Evolutionary conservation across 345 rosid species (phyloP).

Genomic region (Alliaria petiolata): DNA sequence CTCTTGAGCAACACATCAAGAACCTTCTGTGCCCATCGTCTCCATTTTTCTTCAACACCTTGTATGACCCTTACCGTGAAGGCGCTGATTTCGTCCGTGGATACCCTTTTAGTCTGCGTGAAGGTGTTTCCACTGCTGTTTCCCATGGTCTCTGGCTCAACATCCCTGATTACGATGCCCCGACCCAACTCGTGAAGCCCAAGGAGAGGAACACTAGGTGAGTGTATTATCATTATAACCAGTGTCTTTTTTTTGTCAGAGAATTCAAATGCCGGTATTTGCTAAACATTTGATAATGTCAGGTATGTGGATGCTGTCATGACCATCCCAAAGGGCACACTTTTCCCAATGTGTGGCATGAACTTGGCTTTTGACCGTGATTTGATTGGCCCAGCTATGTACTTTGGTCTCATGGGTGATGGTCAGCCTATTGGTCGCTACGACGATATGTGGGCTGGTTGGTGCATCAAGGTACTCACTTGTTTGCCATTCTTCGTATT

Average conservation of each 20-base stretch:
- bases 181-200: constrained; percentile 99
- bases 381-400: constrained; percentile 97
- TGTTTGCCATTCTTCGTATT: background rate
- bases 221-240: background rate
- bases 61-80: constrained; percentile 81
- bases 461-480: constrained; percentile 73
- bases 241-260: no score
- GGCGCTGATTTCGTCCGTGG: constrained; percentile 98
- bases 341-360: constrained; percentile 99
- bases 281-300: background rate
- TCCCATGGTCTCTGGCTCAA: constrained; percentile 99
- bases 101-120: constrained; percentile 91
- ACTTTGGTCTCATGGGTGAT: constrained; percentile 97
- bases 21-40: constrained; percentile 84
- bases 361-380: constrained; percentile 85
- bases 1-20: constrained; percentile 95
- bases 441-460: constrained; percentile 99
- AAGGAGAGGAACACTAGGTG: constrained; percentile 86
- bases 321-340: constrained; percentile 90
- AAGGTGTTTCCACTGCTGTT: constrained; percentile 92
- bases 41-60: constrained; percentile 92
- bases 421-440: constrained; percentile 96
- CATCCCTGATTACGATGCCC: constrained; percentile 98
- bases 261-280: background rate
- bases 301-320: constrained; percentile 88